Evolutionary conservation across 805 yeast species (phyloP), one percentile per base, ranked within the genome.

Genomic region (Metschnikowia hibisci): DNA sequence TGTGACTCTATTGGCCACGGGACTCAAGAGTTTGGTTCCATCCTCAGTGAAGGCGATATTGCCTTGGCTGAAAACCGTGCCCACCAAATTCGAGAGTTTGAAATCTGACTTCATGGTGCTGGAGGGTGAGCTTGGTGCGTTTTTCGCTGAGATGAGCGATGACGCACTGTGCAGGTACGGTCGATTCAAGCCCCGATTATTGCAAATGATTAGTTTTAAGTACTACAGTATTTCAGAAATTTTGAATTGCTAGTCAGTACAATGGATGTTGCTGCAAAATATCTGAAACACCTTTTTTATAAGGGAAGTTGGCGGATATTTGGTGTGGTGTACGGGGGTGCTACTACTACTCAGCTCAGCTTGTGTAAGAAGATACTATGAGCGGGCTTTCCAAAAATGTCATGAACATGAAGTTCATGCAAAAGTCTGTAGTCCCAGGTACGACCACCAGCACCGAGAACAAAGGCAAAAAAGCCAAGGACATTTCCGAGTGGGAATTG

Each of bases 41-140:
- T 90, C 96, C 1, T 82, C 79, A 1, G 95, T 82, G 67, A 84
- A 93, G 4, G 83, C 73, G 22, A 93, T 67, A 61, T 91, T 89
- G n/a, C 98, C 99, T 59, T 84, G 87, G 39, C 95, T 74, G 60
- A 93, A 93, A 3, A 93, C 98, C 0, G 98, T 90, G 23, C 99
- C 99, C 54, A 93, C 69, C 26, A 93, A 72, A 66, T 91, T 93
- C 27, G 95, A 81, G 55, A 93, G 84, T 75, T 83, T 69, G 56
- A 84, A 88, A 67, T 87, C 95, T n/a, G 95, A 82, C 69, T 82
- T 87, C 96, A 88, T 87, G 40, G 37, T 34, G 36, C 8, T 11
- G 15, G 15, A 41, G 18, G 26, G 13, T 18, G 32, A 6, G 34
- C 26, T 12, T 11, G 25, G 22, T 38, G 50, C 46, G 33, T 47